phyloP scores from a whole-genome alignment of 495 filamentous ascomycete genomes.

The Daldinia caldariorum region DNA sequence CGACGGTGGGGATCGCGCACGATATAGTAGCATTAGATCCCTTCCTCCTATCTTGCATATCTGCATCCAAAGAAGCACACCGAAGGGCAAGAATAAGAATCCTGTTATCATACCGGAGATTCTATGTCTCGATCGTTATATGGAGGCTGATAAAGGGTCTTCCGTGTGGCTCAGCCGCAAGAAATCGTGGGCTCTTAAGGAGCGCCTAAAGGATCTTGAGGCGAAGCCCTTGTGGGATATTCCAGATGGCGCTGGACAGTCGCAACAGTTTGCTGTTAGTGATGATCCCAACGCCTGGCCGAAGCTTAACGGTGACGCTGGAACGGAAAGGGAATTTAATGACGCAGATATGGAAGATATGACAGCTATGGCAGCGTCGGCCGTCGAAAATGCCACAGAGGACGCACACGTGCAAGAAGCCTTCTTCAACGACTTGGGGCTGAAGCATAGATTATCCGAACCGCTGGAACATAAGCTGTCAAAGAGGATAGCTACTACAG shows the following conservation, averaged over 20 bases:
- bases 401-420: conserved; percentile 4
- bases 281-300: background rate
- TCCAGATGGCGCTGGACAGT: background rate
- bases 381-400: conserved; percentile 5
- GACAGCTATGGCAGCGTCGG: conserved; percentile 1
- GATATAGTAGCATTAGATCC: conserved; percentile 77
- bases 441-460: conserved; percentile 9
- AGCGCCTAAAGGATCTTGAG: conserved; percentile 66
- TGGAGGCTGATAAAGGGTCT: conserved; percentile 69
- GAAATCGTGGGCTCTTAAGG: conserved; percentile 78
- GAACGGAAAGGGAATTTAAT: conserved; percentile 12
- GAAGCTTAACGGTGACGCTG: background rate
- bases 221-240: conserved; percentile 11
- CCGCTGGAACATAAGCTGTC: background rate
- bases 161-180: conserved; percentile 69
- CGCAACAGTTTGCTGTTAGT: background rate
- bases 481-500: conserved; percentile 2
- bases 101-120: conserved; percentile 77
- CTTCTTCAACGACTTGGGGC: conserved; percentile 8
- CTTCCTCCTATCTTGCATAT: conserved; percentile 89
- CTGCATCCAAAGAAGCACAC: conserved; percentile 83
- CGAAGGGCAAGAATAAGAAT: conserved; percentile 75
- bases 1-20: conserved; percentile 67
- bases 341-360: conserved; percentile 8
- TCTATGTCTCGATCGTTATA: conserved; percentile 90